Percentiles rank a stretch among this genome's conserved stretches.
Evolutionary conservation across 1,284 basidiomycete species (phyloP).

Genomic region (Cryptococcus deneoformans): DNA sequence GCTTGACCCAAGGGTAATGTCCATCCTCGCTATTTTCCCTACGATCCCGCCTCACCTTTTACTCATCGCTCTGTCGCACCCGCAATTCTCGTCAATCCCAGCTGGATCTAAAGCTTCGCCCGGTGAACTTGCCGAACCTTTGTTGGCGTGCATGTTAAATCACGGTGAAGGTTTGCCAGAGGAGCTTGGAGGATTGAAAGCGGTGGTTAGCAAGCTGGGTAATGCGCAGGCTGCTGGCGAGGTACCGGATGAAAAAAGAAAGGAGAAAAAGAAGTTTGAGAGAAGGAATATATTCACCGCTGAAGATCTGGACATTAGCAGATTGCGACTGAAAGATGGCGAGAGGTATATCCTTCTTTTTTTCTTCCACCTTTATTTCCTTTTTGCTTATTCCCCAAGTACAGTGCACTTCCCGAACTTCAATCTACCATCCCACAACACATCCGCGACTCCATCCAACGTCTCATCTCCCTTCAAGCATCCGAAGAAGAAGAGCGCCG

Average conservation of each 20-base stretch:
- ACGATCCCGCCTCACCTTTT: conserved; percentile 37
- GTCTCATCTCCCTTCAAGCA: conserved; percentile 65
- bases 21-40: conserved; percentile 40
- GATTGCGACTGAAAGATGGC: conserved; percentile 58
- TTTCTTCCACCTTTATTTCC: background rate
- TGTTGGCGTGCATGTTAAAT: conserved; percentile 43
- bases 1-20: conserved; percentile 24
- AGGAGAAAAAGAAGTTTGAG: conserved; percentile 47
- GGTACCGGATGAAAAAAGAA: background rate
- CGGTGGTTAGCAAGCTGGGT: conserved; percentile 14
- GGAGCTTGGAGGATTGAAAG: conserved; percentile 33
- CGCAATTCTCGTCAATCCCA: conserved; percentile 21
- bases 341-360: conserved; percentile 16
- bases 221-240: background rate
- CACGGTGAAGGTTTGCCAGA: conserved; percentile 32
- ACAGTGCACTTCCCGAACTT: conserved; percentile 51
- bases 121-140: conserved; percentile 35
- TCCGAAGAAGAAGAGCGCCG: conserved; percentile 66
- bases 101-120: conserved; percentile 20
- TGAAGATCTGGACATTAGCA: conserved; percentile 63
- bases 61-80: conserved; percentile 41
- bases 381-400: conserved; percentile 19
- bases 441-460: conserved; percentile 75
- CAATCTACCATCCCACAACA: conserved; percentile 65
- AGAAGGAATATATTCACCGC: conserved; percentile 63